Evolutionary conservation across 73 alveolate genomes (phyloP).

Genomic region (Stentor roeselii): DNA sequence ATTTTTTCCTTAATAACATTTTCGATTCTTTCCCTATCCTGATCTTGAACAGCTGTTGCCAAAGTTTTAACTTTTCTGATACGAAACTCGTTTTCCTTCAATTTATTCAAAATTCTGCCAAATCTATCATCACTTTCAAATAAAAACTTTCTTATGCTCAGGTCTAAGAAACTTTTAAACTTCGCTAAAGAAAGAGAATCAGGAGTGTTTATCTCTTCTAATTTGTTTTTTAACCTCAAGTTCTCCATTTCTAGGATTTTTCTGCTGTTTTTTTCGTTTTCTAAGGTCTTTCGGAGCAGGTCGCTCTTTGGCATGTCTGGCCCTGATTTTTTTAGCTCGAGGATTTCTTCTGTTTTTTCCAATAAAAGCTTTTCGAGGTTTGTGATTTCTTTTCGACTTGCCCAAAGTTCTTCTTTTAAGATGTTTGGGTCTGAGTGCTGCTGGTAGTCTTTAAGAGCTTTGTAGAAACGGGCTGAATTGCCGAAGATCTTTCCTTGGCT

Average conservation of each 20-base stretch:
- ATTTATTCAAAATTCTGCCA: background rate
- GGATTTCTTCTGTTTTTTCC: background rate
- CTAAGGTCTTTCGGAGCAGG: background rate
- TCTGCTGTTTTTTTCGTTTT: background rate
- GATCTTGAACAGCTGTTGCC: too few relatives aligned
- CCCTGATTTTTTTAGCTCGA: background rate
- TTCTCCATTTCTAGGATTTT: background rate
- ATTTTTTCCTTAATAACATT: background rate
- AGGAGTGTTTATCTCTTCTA: background rate
- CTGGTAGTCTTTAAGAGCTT: background rate
- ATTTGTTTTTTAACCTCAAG: background rate
- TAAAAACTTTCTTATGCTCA: background rate
- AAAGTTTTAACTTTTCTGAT: background rate
- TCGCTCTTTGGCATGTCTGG: background rate
- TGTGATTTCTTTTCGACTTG: background rate
- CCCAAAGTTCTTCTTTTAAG: slow-evolving; percentile 5
- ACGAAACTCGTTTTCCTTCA: background rate
- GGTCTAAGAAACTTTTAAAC: background rate
- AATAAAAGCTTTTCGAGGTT: background rate
- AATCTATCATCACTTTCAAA: background rate
- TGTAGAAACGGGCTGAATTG: background rate
- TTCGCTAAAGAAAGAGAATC: background rate
- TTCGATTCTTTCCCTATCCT: background rate
- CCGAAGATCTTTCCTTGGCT: background rate
- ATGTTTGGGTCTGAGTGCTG: background rate